Percentiles rank a stretch among this genome's conserved stretches.
Conservation (phyloP, 192 early-diverging fungal genomes). For the Endogone sp. region DNA sequence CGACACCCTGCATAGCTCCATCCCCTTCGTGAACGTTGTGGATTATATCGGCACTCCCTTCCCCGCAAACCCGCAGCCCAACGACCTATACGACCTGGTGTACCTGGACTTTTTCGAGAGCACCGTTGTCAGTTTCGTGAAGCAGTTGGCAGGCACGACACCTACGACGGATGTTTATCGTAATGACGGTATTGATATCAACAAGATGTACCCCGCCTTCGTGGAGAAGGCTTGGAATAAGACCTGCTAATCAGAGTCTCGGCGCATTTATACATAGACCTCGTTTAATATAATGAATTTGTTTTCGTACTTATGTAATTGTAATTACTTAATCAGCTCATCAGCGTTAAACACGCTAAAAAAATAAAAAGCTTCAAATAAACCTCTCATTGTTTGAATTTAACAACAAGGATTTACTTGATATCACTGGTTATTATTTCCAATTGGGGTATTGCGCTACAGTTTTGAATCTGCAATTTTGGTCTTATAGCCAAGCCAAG, state of each 20-base stretch:
- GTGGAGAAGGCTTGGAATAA: constrained; percentile 29
- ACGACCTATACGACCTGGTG: constrained; percentile 32
- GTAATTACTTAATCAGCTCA: no score
- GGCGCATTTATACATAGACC: no score
- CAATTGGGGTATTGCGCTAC: no score
- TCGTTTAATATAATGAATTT: no score
- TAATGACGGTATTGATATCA: constrained; percentile 13
- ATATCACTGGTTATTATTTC: no score
- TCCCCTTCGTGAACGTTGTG: constrained; percentile 30
- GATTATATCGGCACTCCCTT: constrained; percentile 37
- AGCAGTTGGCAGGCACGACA: constrained; percentile 21
- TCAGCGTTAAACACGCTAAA: no score
- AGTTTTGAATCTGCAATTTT: no score
- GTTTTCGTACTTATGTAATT: no score
- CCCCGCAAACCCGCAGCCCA: constrained; percentile 24
- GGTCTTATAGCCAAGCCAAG: no score
- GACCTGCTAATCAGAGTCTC: constrained; percentile 2
- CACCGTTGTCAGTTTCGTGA: constrained; percentile 23
- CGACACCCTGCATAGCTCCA: constrained; percentile 38
- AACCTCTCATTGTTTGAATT: no score
- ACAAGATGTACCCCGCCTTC: constrained; percentile 29
- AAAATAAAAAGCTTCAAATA: no score
- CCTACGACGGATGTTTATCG: constrained; percentile 16
- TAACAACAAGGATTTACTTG: no score
- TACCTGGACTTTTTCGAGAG: constrained; percentile 39